Conservation (phyloP, 352 stramenopile genomes). For the Globisporangium middletonii region DNA sequence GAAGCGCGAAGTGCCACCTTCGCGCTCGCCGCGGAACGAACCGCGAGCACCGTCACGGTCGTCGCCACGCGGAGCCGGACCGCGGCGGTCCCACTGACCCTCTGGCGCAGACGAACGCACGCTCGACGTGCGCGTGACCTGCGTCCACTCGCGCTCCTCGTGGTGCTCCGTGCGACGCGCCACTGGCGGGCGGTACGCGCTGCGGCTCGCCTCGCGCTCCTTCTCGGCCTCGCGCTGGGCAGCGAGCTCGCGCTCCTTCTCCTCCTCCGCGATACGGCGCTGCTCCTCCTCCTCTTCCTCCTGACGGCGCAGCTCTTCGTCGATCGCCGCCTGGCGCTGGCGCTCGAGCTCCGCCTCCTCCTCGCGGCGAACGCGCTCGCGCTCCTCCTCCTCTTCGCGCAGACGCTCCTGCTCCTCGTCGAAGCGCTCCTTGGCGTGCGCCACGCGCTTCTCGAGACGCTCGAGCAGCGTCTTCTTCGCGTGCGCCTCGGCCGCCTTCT, state of each 20-base stretch:
- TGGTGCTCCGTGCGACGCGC: conserved; percentile 22
- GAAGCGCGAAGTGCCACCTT: conserved; percentile 14
- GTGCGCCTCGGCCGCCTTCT: conserved; percentile 74
- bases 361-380: conserved; percentile 45
- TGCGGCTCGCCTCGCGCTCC: conserved; percentile 20
- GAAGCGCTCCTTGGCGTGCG: conserved; percentile 55
- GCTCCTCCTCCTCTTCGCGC: conserved; percentile 58
- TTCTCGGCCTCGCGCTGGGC: conserved; percentile 30
- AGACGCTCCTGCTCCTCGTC: conserved; percentile 65
- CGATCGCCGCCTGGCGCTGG: conserved; percentile 49
- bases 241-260: conserved; percentile 32
- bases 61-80: conserved; percentile 28
- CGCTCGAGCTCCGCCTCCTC: conserved; percentile 56
- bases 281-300: conserved; percentile 54
- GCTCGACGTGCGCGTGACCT: conserved; percentile 32
- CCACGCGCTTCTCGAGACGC: conserved; percentile 53
- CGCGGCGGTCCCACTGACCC: conserved; percentile 52
- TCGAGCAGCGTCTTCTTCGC: conserved; percentile 84
- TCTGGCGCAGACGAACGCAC: conserved; percentile 35
- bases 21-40: conserved; percentile 8
- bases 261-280: conserved; percentile 34
- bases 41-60: conserved; percentile 21
- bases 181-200: conserved; percentile 20
- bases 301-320: conserved; percentile 58
- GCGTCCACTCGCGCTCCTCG: conserved; percentile 64